Conservation (phyloP, 352 stramenopile species). For the Globisporangium uncinulatum region DNA sequence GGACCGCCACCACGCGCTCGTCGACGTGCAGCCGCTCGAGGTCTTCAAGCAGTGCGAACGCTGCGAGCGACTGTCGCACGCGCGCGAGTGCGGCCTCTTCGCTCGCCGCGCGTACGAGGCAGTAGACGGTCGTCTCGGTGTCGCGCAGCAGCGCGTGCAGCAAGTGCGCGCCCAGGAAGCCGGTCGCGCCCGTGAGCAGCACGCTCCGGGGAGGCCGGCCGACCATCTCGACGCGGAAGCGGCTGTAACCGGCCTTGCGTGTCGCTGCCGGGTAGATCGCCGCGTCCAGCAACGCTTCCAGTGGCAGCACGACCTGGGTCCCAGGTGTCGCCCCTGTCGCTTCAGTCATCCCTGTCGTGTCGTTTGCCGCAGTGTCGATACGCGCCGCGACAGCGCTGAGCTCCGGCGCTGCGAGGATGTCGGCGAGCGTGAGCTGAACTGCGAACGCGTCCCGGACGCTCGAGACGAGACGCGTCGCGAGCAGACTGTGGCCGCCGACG, state of each 20-base stretch:
- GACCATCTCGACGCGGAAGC: constrained; percentile 76
- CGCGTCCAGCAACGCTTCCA: constrained; percentile 60
- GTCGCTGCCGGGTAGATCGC: constrained; percentile 72
- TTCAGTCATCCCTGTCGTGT: background rate
- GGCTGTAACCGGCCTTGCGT: constrained; percentile 69
- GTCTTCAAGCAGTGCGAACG: constrained; percentile 47
- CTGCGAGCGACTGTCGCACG: constrained; percentile 47
- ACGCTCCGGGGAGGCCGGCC: constrained; percentile 64
- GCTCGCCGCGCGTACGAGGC: constrained; percentile 64
- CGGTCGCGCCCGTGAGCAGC: constrained; percentile 89
- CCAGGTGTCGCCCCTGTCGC: no score
- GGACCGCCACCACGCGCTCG: constrained; percentile 53
- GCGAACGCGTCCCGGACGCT: constrained; percentile 60
- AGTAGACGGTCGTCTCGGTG: constrained; percentile 73
- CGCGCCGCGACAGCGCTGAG: constrained; percentile 47
- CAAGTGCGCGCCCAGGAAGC: constrained; percentile 86
- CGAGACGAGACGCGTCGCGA: constrained; percentile 68
- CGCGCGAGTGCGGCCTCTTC: constrained; percentile 44
- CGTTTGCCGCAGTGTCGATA: constrained; percentile 36
- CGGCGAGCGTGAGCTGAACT: constrained; percentile 66
- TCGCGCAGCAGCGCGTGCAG: constrained; percentile 75
- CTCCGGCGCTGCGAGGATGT: constrained; percentile 58
- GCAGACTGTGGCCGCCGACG: constrained; percentile 71
- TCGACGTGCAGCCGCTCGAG: constrained; percentile 58
- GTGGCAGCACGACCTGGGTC: constrained; percentile 38